Evolutionary conservation across 768 basidiomycete species (phyloP).

Genomic region (Boletus subparvulus): DNA sequence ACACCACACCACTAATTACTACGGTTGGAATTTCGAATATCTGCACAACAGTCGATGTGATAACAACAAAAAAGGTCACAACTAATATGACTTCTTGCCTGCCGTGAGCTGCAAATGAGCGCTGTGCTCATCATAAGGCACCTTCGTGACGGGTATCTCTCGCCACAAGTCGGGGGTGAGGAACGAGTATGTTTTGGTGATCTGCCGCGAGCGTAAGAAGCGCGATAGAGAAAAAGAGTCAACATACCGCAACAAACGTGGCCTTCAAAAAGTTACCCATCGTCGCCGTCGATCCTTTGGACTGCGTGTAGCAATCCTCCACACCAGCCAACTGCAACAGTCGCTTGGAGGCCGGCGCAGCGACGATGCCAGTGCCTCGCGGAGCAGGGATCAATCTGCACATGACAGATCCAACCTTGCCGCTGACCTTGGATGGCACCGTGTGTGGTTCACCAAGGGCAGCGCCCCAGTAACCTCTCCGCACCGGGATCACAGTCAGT

Average conservation of each 20-base stretch:
- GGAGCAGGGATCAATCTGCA: conserved; percentile 98
- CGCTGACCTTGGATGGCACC: conserved; percentile 96
- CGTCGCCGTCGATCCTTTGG: conserved; percentile 97
- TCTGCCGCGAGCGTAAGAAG: conserved; percentile 43
- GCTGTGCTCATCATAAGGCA: conserved; percentile 95
- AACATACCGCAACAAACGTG: conserved; percentile 82
- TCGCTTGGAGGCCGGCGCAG: conserved; percentile 96
- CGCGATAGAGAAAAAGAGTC: neutral
- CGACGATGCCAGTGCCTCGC: conserved; percentile 98
- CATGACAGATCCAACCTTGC: conserved; percentile 99
- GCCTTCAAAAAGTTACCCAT: conserved; percentile 99
- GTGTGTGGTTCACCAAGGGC: conserved; percentile 99
- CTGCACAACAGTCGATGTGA: neutral
- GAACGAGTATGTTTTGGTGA: conserved; percentile 98
- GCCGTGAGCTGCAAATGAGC: conserved; percentile 84
- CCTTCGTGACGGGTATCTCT: conserved; percentile 85
- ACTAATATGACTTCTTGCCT: conserved; percentile 70
- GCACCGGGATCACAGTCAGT: conserved; percentile 95
- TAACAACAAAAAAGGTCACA: neutral
- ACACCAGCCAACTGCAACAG: conserved; percentile 97
- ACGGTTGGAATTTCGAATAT: conserved; percentile 2
- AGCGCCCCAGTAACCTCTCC: conserved; percentile 99
- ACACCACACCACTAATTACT: neutral
- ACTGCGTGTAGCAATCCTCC: conserved; percentile 96
- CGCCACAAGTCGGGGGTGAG: conserved; percentile 98